phyloP scores from a whole-genome alignment of 1,139 yeast species.

The Spathaspora sp. region DNA sequence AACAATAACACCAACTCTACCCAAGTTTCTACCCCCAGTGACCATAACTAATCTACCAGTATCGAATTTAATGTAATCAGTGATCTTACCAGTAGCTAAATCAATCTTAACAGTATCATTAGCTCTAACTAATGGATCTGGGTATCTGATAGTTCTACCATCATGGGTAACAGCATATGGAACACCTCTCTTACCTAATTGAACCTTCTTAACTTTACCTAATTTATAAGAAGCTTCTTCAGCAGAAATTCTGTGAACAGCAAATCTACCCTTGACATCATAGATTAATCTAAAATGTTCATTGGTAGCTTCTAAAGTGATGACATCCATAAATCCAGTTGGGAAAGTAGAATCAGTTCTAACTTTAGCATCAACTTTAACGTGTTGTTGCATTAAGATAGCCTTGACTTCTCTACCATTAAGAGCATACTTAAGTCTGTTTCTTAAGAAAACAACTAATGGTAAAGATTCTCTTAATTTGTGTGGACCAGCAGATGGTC shows the following conservation, averaged over 20 bases:
- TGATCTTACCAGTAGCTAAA: constrained; percentile 91
- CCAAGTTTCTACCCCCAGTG: constrained; percentile 99
- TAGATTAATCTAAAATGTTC: constrained; percentile 98
- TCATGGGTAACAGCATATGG: constrained; percentile 99
- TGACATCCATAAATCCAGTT: constrained; percentile 99
- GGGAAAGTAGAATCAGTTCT: constrained; percentile 99
- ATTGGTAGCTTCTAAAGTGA: constrained; percentile 94
- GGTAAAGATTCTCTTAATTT: constrained; percentile 99
- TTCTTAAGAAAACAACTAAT: constrained; percentile 95
- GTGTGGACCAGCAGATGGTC: constrained; percentile 99
- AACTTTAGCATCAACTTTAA: constrained; percentile 98
- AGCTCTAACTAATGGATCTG: constrained; percentile 94
- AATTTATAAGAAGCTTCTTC: constrained; percentile 98
- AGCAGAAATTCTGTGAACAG: constrained; percentile 98
- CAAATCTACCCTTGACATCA: constrained; percentile 98
- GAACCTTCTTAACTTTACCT: constrained; percentile 96
- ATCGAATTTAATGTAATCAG: constrained; percentile 90
- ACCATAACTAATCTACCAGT: constrained; percentile 95
- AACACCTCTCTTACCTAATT: constrained; percentile 96
- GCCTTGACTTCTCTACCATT: constrained; percentile 99
- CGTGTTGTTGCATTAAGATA: constrained; percentile 98
- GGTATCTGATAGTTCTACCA: constrained; percentile 99
- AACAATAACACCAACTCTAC: constrained; percentile 96
- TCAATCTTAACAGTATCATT: constrained; percentile 97
- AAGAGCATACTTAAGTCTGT: constrained; percentile 99